phyloP scores from a whole-genome alignment of 176 grass and related monocot species.

The Ampelocalamus luodianensis region DNA sequence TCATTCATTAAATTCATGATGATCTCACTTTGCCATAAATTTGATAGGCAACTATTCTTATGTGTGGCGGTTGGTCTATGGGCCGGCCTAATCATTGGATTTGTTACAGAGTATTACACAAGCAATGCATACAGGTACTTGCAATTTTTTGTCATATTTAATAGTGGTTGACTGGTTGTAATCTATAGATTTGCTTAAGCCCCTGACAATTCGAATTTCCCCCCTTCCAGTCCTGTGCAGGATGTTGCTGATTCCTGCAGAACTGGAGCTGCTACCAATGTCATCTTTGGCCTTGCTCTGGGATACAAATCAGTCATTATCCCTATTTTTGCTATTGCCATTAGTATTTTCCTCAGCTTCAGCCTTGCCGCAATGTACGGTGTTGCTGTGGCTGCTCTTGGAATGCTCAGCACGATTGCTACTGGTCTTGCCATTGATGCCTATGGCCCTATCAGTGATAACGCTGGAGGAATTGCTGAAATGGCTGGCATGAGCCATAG shows the following conservation, averaged over 20 bases:
- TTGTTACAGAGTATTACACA: conserved; percentile 93
- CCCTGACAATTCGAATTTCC: conserved; percentile 3
- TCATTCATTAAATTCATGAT: background rate
- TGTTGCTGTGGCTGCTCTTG: conserved; percentile 93
- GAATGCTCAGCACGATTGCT: conserved; percentile 93
- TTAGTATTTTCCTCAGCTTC: conserved; percentile 89
- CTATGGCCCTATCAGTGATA: conserved; percentile 93
- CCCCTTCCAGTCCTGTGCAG: conserved; percentile 77
- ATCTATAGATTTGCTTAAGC: conserved; percentile 6
- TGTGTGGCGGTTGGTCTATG: conserved; percentile 94
- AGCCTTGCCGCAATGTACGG: conserved; percentile 91
- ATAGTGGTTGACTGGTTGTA: background rate
- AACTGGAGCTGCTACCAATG: conserved; percentile 91
- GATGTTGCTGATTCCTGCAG: conserved; percentile 90
- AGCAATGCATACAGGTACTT: conserved; percentile 91
- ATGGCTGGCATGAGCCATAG: conserved; percentile 98
- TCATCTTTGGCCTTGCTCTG: conserved; percentile 93
- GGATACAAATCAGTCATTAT: conserved; percentile 95
- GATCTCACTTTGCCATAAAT: conserved; percentile 37
- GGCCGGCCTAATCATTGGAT: conserved; percentile 88
- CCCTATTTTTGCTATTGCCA: conserved; percentile 88
- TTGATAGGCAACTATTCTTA: conserved; percentile 79
- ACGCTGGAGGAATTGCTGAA: conserved; percentile 95
- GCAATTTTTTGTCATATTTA: conserved; percentile 19
- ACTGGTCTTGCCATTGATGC: conserved; percentile 96